A percentile compares a stretch with the other conserved stretches of the same genome.
Conservation (phyloP, 208 protist genomes). For the Trypanosoma conorhini region DNA sequence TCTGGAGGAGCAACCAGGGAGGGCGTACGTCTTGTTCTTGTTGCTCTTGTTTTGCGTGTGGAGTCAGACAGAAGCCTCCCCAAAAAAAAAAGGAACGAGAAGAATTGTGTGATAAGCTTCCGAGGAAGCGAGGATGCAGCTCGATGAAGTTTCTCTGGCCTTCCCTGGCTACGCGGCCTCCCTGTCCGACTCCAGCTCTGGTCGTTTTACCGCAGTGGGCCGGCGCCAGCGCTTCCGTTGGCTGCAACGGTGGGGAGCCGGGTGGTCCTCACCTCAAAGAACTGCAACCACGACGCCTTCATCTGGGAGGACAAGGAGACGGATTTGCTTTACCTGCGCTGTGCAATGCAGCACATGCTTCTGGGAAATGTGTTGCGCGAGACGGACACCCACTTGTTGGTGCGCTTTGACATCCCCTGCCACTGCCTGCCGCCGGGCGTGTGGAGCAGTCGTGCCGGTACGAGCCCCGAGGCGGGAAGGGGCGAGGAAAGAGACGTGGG, state of each 20-base stretch:
- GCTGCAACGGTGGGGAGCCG: constrained; percentile 16
- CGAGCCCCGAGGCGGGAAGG: background rate
- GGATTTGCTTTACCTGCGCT: constrained; percentile 13
- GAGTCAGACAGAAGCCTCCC: background rate
- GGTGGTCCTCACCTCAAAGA: constrained; percentile 13
- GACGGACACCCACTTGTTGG: constrained; percentile 15
- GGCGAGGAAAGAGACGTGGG: background rate
- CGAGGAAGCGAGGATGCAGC: background rate
- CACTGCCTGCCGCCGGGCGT: constrained; percentile 7
- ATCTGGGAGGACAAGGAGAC: constrained; percentile 24
- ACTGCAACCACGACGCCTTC: constrained; percentile 13
- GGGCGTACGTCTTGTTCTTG: background rate
- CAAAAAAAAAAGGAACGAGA: background rate
- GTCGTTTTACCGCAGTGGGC: background rate
- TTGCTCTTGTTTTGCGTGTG: background rate
- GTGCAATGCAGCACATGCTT: constrained; percentile 12
- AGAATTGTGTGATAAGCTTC: background rate
- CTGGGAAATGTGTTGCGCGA: constrained; percentile 20
- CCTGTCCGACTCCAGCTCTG: background rate
- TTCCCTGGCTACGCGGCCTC: background rate
- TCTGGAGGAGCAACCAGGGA: background rate
- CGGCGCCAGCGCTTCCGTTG: constrained; percentile 1
- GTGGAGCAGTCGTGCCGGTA: background rate
- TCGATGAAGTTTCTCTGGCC: background rate
- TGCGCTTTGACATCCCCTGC: constrained; percentile 17